phyloP scores from a whole-genome alignment of 108 stramenopile species.

The Pseudonitzschia pungens region DNA sequence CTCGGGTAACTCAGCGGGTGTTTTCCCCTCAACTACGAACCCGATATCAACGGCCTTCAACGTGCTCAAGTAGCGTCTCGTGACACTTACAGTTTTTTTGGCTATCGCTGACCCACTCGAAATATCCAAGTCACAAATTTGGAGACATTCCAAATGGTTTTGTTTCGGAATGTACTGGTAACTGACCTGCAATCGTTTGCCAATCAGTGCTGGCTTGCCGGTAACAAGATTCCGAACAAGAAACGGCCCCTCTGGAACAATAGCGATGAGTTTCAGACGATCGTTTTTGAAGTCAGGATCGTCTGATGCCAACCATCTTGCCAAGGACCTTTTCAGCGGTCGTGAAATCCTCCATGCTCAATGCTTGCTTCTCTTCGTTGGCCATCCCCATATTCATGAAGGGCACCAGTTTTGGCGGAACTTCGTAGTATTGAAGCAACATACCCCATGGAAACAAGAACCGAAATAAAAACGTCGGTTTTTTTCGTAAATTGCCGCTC shows the following conservation, averaged over 20 bases:
- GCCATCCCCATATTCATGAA: constrained; percentile 50
- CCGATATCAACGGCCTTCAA: constrained; percentile 82
- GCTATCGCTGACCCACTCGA: constrained; percentile 54
- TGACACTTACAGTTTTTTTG: constrained; percentile 72
- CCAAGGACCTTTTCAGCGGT: constrained; percentile 44
- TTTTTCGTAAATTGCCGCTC: constrained; percentile 60
- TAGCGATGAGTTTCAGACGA: constrained; percentile 73
- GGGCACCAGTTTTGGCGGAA: constrained; percentile 57
- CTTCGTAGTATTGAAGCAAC: constrained; percentile 73
- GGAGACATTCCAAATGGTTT: constrained; percentile 39
- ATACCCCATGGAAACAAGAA: constrained; percentile 85
- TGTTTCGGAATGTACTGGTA: constrained; percentile 33
- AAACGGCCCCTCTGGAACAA: constrained; percentile 87
- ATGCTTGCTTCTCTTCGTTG: constrained; percentile 2
- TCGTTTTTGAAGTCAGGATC: constrained; percentile 59
- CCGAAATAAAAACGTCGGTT: constrained; percentile 75
- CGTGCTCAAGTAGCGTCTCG: constrained; percentile 71
- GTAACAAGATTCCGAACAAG: constrained; percentile 79
- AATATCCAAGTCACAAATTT: constrained; percentile 85
- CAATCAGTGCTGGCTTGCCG: constrained; percentile 86
- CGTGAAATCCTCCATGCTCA: constrained; percentile 29
- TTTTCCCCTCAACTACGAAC: constrained; percentile 81
- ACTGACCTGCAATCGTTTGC: constrained; percentile 68
- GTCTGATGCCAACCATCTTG: constrained; percentile 63
- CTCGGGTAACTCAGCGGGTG: constrained; percentile 77